These are phyloP conservation scores for Aspergillus versicolor DNA, from an alignment of 2,329 filamentous ascomycete genomes.

Conservation along the genomic window DNA sequence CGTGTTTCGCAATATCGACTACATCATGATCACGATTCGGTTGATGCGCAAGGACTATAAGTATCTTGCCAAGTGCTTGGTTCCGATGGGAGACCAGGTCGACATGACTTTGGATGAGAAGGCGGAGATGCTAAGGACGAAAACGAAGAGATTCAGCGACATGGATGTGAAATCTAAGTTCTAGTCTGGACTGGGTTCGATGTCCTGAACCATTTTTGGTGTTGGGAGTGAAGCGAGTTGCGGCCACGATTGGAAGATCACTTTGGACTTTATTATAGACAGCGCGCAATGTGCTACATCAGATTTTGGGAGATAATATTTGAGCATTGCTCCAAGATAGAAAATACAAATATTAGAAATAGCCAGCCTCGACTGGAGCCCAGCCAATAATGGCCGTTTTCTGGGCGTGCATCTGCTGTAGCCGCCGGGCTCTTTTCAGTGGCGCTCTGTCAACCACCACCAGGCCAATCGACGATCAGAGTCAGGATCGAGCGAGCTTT, in stretches of 20 bases:
- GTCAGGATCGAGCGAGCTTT: neutral
- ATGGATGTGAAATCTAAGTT: slow-evolving; percentile 18
- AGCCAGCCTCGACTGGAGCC: neutral
- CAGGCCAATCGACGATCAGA: slow-evolving; percentile 1
- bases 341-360: neutral
- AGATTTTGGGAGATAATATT: neutral
- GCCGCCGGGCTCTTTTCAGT: slow-evolving; percentile 7
- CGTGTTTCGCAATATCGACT: slow-evolving; percentile 80
- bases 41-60: slow-evolving; percentile 70
- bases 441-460: neutral
- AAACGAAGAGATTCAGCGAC: slow-evolving; percentile 60
- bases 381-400: neutral
- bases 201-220: neutral
- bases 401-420: neutral
- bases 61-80: slow-evolving; percentile 66
- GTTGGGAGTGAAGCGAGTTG: neutral
- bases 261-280: neutral
- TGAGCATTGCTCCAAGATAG: neutral
- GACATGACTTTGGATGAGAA: slow-evolving; percentile 64
- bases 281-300: neutral
- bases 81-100: slow-evolving; percentile 73
- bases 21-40: slow-evolving; percentile 70
- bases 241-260: neutral
- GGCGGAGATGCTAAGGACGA: slow-evolving; percentile 60
- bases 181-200: neutral